Evolutionary conservation across 1,139 yeast genomes (phyloP), one percentile per base, ranked within the genome.

Genomic region (Kodamaea ohmeri): DNA sequence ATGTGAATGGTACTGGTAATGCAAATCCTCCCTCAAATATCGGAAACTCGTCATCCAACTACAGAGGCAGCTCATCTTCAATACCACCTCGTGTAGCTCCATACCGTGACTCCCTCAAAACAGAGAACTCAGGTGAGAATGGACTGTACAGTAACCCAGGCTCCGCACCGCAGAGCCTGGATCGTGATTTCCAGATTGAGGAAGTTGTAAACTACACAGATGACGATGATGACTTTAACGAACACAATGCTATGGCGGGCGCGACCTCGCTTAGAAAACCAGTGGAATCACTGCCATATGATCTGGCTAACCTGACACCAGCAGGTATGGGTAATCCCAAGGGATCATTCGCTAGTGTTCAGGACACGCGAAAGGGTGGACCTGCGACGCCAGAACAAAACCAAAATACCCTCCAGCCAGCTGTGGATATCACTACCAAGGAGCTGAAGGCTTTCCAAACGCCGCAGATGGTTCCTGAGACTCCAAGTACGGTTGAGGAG

Each of bases 151-250:
- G 5, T 11, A 12, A 8, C 8, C 17, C 31, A n/a, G 24, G 18
- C 20, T 32, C 15, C 7, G 17, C 28, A 7, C 11, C 27, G 9
- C 26, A 26, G 12, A 32, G 27, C 4, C 20, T 27, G 15, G 50
- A 46, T 12, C 42, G 55, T 36, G 71, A 65, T 34, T 62, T 53
- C 38, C 63, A 67, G 7, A 68, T 70, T 39, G 75, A 69, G 48
- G 76, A 70, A 47, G 49, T 49, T 14, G 60, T 65, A 20, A 63
- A 66, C 44, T 70, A 66, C 43, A 58, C 68, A 22, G 73, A 68
- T 41, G 73, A 65, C 34, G 71, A 68, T 16, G 46, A 43, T 2
- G 44, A 40, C 16, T 25, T 17, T 8, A 13, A 31, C 12, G 19
- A 21, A 14, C 12, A 8, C 9, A 31, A 31, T 19, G 14, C 11